Base-by-base conservation (phyloP, 1,284 basidiomycete species). In the Cryptococcus sp. region DNA sequence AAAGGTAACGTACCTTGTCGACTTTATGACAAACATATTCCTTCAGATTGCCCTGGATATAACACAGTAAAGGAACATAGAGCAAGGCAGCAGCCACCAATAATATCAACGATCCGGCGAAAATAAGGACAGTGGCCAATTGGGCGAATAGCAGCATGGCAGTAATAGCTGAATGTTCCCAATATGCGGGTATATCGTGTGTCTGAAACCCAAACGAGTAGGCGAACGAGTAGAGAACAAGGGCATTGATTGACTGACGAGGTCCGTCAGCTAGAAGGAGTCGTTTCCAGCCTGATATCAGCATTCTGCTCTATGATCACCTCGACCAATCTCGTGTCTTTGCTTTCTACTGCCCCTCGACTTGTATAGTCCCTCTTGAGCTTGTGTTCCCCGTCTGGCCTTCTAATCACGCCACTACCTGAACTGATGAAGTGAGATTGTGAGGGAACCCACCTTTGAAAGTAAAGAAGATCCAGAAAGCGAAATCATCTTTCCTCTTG, bases 1-100 rank as follows among this genome's bases (percentile, higher is more conserved):
- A 45, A 32, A 10, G 22, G 41, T 44, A 7, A 39, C 36, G 7
- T 67, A 88, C 87, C 83, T 96, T 97, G 78, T 98, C 94, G 50
- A 97, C 91, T 78, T 98, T 97, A 79, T 98, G 91, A 76, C 93
- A 98, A 74, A 90, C 91, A 76, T 96, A 98, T 81, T 98, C 94
- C 85, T 94, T 94, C 50, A 97, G 77, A 74, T 97, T 97, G 32
- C 92, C 92, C 70, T 90, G 89, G 65, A 98, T 98, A 73, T 96
- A 91, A 72, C 87, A 88, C 21, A 98, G 80, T 41, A 98, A 80
- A 21, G 94, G 96, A 52, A 98, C 80, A 67, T 98, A 98, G 70
- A 85, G 86, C 49, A 97, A 74, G 16, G 84, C 90, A 28, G 96
- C 94, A 24, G 86, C 74, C 53, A 91, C 81, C 37, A 98, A 80